Evolutionary conservation across 768 basidiomycete species (phyloP), one percentile per base, ranked within the genome.

Genomic region (Tricholoma furcatifolium): DNA sequence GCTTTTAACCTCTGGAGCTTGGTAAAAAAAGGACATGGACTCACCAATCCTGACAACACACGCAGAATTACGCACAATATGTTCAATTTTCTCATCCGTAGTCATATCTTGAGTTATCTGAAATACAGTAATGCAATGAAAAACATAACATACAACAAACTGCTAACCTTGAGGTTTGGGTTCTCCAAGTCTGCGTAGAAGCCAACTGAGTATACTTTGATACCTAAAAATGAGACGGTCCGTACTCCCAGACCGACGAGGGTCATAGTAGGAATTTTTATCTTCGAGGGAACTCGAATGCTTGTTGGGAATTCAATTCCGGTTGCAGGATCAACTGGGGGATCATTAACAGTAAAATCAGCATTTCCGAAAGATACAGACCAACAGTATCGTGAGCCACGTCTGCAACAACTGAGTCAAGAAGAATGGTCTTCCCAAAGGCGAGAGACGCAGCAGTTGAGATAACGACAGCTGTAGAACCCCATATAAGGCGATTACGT

Each of bases 121-220:
- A 54, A 47, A 45, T 20, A 36, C 4, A 34, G 38, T 32, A 36
- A 23, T n/a, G n/a, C 14, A n/a, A 30, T 43, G 17, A 15, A 21
- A 44, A 21, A n/a, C n/a, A n/a, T n/a, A 43, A 8, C 42, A 31
- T 34, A n/a, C 36, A 35, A 39, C 3, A 32, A 44, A 34, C 17
- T 9, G 62, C 72, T 47, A 47, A 87, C 87, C 48, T 78, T 76
- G 52, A 90, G 74, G 38, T 74, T 77, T 1, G 85, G 81, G 55
- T 84, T 81, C n/a, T 73, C 62, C 40, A 93, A 70, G 65, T 96
- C 92, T 6, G 91, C 88, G 67, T 96, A 97, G 70, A 97, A 93
- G 2, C 82, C 94, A 31, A 92, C 83, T 10, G 88, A 88, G 69
- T 97, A 97, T 14, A 96, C 93, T 64, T 91, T 84, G 57, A 97